These are phyloP conservation scores for Cladorrhinum sp. DNA, from an alignment of 2,329 filamentous ascomycete species.

Conservation along the genomic window DNA sequence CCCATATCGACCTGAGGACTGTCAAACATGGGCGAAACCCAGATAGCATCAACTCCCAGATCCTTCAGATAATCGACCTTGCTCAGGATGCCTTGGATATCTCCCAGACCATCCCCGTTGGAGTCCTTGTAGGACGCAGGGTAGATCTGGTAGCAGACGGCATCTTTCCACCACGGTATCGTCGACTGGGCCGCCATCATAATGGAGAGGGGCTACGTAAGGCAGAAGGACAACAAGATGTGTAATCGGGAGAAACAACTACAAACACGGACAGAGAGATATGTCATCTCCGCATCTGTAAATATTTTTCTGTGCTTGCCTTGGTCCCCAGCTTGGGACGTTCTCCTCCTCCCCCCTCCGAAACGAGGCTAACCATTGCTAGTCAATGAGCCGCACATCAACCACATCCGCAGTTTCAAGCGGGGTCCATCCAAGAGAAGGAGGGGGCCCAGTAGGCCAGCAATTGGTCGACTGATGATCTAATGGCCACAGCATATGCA, in stretches of 20 bases:
- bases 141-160: conserved; percentile 55
- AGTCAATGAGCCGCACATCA: not conserved
- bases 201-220: not conserved
- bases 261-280: too few species aligned
- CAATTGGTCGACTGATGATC: too few species aligned
- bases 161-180: conserved; percentile 54
- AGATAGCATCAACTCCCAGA: conserved; percentile 51
- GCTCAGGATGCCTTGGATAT: conserved; percentile 51
- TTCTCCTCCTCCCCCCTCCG: not conserved
- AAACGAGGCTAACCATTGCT: not conserved
- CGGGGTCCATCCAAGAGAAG: not conserved
- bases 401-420: not conserved
- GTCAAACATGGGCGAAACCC: conserved; percentile 41
- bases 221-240: not conserved
- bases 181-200: not conserved
- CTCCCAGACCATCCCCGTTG: conserved; percentile 52
- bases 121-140: conserved; percentile 54
- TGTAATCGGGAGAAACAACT: not conserved
- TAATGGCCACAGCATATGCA: not conserved
- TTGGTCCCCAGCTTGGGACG: not conserved
- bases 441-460: too few species aligned
- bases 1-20: conserved; percentile 53
- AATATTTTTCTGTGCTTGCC: not conserved
- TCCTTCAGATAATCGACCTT: conserved; percentile 50
- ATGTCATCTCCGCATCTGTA: not conserved